These are phyloP conservation scores for Xylaria bambusicola DNA, from an alignment of 495 filamentous ascomycete genomes.

Conservation along the genomic window DNA sequence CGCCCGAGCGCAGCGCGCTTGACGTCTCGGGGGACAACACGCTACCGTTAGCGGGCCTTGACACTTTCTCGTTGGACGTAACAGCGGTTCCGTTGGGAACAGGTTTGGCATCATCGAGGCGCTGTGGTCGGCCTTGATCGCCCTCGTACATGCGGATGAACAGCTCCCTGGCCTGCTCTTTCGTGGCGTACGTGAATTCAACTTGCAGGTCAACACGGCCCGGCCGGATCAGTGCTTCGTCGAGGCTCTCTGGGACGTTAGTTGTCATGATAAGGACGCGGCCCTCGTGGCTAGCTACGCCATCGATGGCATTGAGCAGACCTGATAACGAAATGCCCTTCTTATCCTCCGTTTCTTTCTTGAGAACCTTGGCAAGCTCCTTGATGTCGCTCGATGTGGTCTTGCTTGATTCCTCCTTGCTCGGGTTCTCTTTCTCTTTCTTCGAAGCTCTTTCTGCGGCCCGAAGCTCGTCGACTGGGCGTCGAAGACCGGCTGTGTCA, in stretches of 20 bases:
- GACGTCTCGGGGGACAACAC: conserved; percentile 1
- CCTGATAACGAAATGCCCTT: conserved; percentile 70
- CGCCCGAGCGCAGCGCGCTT: conserved; percentile 9
- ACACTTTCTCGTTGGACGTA: neutral
- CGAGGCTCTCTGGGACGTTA: conserved; percentile 73
- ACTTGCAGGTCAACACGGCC: conserved; percentile 77
- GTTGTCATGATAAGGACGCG: conserved; percentile 84
- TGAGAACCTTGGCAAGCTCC: conserved; percentile 39
- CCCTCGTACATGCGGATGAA: conserved; percentile 73
- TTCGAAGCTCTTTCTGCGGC: conserved; percentile 11
- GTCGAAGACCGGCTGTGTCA: conserved; percentile 65
- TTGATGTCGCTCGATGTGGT: conserved; percentile 30
- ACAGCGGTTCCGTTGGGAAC: neutral
- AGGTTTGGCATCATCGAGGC: neutral
- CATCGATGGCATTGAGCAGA: conserved; percentile 81
- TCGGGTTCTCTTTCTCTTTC: conserved; percentile 15
- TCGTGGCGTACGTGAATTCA: conserved; percentile 65
- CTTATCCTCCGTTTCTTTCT: conserved; percentile 34
- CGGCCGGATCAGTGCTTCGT: conserved; percentile 73
- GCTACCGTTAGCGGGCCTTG: neutral
- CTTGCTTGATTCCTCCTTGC: conserved; percentile 12
- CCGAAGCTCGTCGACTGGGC: conserved; percentile 37
- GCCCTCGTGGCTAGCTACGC: conserved; percentile 79
- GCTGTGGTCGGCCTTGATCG: conserved; percentile 23
- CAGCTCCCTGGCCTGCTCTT: conserved; percentile 62